These are phyloP conservation scores for Solanum hybrid DNA, from an alignment of 305 asterid species.

Conservation along the genomic window DNA sequence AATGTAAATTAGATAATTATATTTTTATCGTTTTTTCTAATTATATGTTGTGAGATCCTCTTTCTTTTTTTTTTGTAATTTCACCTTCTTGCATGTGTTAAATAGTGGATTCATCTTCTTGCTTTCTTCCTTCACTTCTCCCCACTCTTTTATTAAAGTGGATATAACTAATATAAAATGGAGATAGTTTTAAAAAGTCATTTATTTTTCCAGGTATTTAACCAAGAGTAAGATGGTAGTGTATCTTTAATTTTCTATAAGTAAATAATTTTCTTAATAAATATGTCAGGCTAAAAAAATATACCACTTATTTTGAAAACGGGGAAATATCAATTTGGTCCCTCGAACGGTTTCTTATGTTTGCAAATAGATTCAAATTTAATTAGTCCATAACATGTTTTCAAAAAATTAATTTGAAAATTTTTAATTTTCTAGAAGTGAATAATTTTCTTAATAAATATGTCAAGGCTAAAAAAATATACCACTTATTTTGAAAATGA, in stretches of 20 bases:
- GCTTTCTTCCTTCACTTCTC: not conserved
- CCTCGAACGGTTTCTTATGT: not conserved
- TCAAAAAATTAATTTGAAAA: too few relatives aligned
- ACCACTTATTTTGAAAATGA: not conserved
- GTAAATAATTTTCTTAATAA: too few relatives aligned
- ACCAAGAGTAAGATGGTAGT: not conserved
- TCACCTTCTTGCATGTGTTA: not conserved
- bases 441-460: too few relatives aligned
- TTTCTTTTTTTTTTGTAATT: too few relatives aligned
- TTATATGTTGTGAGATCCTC: not conserved
- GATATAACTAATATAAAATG: not conserved
- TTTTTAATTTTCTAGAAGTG: too few relatives aligned
- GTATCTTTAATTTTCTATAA: too few relatives aligned
- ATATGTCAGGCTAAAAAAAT: not conserved
- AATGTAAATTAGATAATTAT: too few relatives aligned
- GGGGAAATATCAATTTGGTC: not conserved
- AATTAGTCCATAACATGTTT: too few relatives aligned
- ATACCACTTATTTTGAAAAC: not conserved
- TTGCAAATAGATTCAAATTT: not conserved
- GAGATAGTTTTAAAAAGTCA: not conserved
- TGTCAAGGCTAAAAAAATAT: too few relatives aligned
- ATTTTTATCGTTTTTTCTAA: not conserved
- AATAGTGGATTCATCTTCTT: not conserved
- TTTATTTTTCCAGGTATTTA: too few relatives aligned
- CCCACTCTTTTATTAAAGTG: not conserved